A percentile compares a stretch with the other conserved stretches of the same genome.
Evolutionary conservation across 176 grass and related monocot species (phyloP).

Genomic region (Musa itinerans): DNA sequence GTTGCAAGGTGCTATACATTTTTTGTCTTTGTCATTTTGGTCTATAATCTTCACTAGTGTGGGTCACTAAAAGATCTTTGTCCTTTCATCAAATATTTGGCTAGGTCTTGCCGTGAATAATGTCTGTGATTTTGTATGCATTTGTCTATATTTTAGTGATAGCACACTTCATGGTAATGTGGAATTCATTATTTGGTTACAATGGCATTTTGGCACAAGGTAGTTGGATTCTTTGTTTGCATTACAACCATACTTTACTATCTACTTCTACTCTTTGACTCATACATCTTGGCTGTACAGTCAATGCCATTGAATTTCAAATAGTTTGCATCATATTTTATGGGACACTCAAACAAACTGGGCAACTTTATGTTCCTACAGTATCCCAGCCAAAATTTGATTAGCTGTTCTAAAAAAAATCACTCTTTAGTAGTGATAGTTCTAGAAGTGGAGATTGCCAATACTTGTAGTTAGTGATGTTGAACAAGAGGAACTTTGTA

Average conservation of each 20-base stretch:
- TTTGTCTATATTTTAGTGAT: neutral
- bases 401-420: neutral
- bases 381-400: neutral
- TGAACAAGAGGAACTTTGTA: neutral
- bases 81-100: neutral
- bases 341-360: too few relatives aligned
- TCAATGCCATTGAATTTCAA: neutral
- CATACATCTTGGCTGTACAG: neutral
- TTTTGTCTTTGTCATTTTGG: neutral
- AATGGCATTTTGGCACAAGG: too few relatives aligned
- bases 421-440: neutral
- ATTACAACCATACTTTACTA: neutral
- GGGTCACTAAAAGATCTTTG: neutral
- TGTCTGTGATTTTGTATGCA: neutral
- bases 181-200: too few relatives aligned
- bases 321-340: neutral
- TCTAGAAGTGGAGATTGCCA: neutral
- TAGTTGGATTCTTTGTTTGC: neutral
- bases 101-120: neutral
- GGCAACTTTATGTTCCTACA: neutral
- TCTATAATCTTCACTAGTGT: neutral
- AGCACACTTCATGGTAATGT: too few relatives aligned
- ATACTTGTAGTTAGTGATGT: neutral
- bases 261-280: neutral
- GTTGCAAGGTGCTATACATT: constrained; percentile 51